Evolutionary conservation across 768 basidiomycete species (phyloP).

Genomic region (Phaeotremella fagi): DNA sequence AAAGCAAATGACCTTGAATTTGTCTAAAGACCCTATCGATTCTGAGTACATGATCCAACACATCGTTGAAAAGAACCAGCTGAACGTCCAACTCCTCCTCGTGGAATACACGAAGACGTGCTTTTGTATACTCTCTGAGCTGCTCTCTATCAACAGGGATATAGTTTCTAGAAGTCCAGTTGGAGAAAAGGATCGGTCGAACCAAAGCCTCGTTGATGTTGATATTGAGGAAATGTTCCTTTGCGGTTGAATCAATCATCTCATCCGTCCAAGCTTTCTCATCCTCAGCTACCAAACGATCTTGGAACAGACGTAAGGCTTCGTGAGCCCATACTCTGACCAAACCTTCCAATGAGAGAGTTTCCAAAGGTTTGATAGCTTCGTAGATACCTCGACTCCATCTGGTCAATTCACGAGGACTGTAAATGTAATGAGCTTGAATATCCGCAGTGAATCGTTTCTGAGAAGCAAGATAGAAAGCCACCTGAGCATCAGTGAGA

Average conservation of each 20-base stretch:
- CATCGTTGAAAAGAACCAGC: conserved; percentile 96
- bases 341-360: conserved; percentile 87
- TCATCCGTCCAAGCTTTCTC: conserved; percentile 95
- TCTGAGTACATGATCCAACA: conserved; percentile 92
- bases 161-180: conserved; percentile 98
- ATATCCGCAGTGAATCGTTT: conserved; percentile 88
- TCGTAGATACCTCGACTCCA: conserved; percentile 98
- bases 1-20: conserved; percentile 88
- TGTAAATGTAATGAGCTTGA: conserved; percentile 99
- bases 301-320: conserved; percentile 93
- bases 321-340: conserved; percentile 98
- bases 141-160: conserved; percentile 89
- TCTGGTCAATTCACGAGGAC: conserved; percentile 94
- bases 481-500: conserved; percentile 95
- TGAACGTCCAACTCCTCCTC: conserved; percentile 98
- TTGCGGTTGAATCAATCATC: conserved; percentile 73
- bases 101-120: conserved; percentile 93
- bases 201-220: conserved; percentile 75
- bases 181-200: conserved; percentile 93
- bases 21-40: conserved; percentile 99
- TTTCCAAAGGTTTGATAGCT: conserved; percentile 87
- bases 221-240: conserved; percentile 90
- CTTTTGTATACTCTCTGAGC: conserved; percentile 93
- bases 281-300: conserved; percentile 86
- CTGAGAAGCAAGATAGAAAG: conserved; percentile 90